Evolutionary conservation across 768 basidiomycete species (phyloP), one percentile per base, ranked within the genome.

Genomic region (Suillus bovinus): DNA sequence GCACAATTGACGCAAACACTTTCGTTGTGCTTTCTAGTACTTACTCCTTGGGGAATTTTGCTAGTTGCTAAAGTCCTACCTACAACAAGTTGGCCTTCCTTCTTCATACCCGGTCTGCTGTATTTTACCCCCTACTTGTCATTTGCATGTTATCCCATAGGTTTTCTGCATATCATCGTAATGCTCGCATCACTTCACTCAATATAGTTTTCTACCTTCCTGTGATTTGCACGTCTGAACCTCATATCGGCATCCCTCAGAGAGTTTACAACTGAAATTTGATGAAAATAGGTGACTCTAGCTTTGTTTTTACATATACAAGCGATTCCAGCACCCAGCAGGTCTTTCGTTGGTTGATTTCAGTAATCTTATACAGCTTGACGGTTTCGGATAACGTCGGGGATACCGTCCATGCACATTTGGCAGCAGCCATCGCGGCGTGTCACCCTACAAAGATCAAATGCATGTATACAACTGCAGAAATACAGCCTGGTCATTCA

Each of bases 41-140:
- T 24, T 63, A 57, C 64, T 44, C 57, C 61, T 56, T 60, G 46
- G 59, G 65, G 63, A 70, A 71, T 53, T 52, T 69, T 55, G 61
- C 63, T 70, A 64, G 70, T 63, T 70, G 67, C 67, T 76, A 73
- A 67, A 73, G 61, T 65, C 63, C 52, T 58, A 53, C 49, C 55
- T 63, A 68, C 68, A 65, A 69, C 66, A 67, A 78, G 77, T 76
- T 76, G 78, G 75, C 69, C 74, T 77, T 78, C 33, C 22, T 63
- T 69, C 27, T 27, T 44, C 67, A 80, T 79, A 78, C 81, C 79
- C 72, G 67, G 75, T 71, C 73, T 64, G 69, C 70, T 78, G 78
- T 78, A 78, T 72, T 74, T 79, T 79, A 79, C 74, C 78, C 78
- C 49, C 71, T 61, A 31, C 39, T 67, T 70, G 68, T 69, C 63